A percentile compares a stretch with the other conserved stretches of the same genome.
Evolutionary conservation across 2,329 filamentous ascomycete genomes (phyloP).

Genomic region (Hypoxylon sp.): DNA sequence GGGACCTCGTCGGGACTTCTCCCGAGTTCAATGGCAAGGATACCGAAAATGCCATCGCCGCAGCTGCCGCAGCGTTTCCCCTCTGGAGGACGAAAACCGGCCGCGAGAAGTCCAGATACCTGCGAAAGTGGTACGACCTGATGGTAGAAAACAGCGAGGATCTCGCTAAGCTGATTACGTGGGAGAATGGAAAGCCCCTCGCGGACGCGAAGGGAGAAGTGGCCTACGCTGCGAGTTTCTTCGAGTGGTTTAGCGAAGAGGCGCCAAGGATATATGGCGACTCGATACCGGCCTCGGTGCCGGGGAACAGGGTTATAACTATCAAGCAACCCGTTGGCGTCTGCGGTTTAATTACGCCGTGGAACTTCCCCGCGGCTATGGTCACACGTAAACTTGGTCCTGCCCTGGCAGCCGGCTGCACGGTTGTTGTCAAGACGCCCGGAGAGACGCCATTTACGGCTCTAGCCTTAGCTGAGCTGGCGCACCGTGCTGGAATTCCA

Average conservation of each 20-base stretch:
- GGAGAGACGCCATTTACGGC: slow-evolving; percentile 94
- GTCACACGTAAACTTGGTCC: slow-evolving; percentile 79
- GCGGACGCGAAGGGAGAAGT: slow-evolving; percentile 82
- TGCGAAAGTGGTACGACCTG: slow-evolving; percentile 86
- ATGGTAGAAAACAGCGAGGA: slow-evolving; percentile 85
- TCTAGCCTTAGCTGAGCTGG: slow-evolving; percentile 88
- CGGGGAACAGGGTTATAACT: slow-evolving; percentile 82
- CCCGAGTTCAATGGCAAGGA: slow-evolving; percentile 88
- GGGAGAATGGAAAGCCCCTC: slow-evolving; percentile 90
- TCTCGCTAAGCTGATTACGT: slow-evolving; percentile 85
- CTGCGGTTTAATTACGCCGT: slow-evolving; percentile 86
- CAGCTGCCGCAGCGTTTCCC: slow-evolving; percentile 83
- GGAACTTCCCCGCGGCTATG: slow-evolving; percentile 90
- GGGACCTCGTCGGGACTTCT: slow-evolving; percentile 83
- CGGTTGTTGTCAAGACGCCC: slow-evolving; percentile 91
- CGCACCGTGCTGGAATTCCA: slow-evolving; percentile 88
- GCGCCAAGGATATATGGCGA: slow-evolving; percentile 81
- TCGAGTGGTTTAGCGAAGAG: slow-evolving; percentile 87
- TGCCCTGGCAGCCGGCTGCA: slow-evolving; percentile 93
- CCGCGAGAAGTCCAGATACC: slow-evolving; percentile 79
- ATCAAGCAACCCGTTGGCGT: slow-evolving; percentile 89
- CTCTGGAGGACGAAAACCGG: slow-evolving; percentile 80
- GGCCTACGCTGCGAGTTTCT: slow-evolving; percentile 80
- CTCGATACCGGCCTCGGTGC: slow-evolving; percentile 77
- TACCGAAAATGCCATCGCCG: slow-evolving; percentile 83